These are phyloP conservation scores for Alternaria ethzedia DNA, from an alignment of 2,329 filamentous ascomycete genomes.

Conservation along the genomic window DNA sequence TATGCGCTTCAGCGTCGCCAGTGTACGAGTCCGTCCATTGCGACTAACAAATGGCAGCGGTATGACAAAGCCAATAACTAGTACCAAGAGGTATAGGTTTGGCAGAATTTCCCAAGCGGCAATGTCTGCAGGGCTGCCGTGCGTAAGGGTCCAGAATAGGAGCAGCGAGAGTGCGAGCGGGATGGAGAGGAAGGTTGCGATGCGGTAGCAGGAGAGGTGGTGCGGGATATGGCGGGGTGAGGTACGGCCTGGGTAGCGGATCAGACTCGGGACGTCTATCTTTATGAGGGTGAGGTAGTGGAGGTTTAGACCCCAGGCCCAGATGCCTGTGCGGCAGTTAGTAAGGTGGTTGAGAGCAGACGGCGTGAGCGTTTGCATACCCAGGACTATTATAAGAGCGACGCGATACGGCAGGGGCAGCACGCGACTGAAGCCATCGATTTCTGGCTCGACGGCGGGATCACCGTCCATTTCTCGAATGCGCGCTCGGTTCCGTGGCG, in stretches of 20 bases:
- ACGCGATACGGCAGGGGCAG: slow-evolving; percentile 91
- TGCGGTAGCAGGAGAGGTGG: slow-evolving; percentile 82
- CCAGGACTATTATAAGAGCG: slow-evolving; percentile 82
- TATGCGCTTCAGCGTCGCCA: slow-evolving; percentile 77
- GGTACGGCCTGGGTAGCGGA: slow-evolving; percentile 81
- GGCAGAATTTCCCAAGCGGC: slow-evolving; percentile 84
- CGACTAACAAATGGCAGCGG: slow-evolving; percentile 74
- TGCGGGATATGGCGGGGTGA: slow-evolving; percentile 74
- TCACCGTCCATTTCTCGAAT: slow-evolving; percentile 70
- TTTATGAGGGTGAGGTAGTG: slow-evolving; percentile 80
- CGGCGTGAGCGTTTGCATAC: slow-evolving; percentile 56
- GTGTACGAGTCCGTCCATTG: slow-evolving; percentile 75
- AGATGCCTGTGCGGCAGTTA: slow-evolving; percentile 68
- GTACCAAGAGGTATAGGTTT: slow-evolving; percentile 77
- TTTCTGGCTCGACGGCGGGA: slow-evolving; percentile 68
- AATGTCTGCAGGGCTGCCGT: slow-evolving; percentile 71
- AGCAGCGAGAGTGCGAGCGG: slow-evolving; percentile 75
- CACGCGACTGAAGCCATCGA: slow-evolving; percentile 85
- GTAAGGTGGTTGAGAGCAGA: not conserved
- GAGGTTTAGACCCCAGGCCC: slow-evolving; percentile 93
- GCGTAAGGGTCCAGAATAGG: slow-evolving; percentile 83
- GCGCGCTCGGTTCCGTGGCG: slow-evolving; percentile 25
- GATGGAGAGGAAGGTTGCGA: slow-evolving; percentile 77
- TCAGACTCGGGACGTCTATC: slow-evolving; percentile 86
- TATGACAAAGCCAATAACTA: slow-evolving; percentile 73